Conservation (phyloP, 106 monocot species). For the Acorus calamus region DNA sequence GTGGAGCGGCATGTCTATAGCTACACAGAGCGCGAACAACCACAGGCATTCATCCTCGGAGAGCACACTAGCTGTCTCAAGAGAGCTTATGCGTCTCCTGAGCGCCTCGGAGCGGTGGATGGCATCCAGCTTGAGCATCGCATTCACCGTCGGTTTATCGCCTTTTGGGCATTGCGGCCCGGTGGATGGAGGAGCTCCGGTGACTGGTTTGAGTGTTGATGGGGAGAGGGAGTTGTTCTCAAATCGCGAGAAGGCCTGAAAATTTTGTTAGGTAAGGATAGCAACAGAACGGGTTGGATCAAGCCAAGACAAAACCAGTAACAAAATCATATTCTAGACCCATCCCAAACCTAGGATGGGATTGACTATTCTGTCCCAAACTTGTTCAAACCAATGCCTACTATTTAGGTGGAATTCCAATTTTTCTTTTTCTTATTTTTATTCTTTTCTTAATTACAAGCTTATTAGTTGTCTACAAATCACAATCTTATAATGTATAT, state of each 20-base stretch:
- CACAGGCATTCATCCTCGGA: slow-evolving; percentile 59
- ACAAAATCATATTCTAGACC: not conserved
- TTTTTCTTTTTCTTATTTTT: too few species aligned
- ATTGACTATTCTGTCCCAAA: too few species aligned
- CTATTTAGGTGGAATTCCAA: too few species aligned
- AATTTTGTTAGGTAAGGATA: not conserved
- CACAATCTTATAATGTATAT: too few species aligned
- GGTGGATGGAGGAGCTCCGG: not conserved
- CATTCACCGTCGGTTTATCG: slow-evolving; percentile 27
- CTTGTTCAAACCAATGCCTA: too few species aligned
- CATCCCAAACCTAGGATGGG: too few species aligned
- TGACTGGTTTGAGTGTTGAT: not conserved
- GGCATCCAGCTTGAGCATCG: slow-evolving; percentile 34
- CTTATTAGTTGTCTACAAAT: too few species aligned
- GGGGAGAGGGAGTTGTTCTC: slow-evolving; percentile 13
- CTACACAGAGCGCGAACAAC: slow-evolving; percentile 66
- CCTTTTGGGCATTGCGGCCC: slow-evolving; percentile 10
- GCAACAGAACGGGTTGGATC: too few species aligned
- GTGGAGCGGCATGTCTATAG: slow-evolving; percentile 63
- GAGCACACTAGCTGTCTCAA: slow-evolving; percentile 29
- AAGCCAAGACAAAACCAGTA: not conserved
- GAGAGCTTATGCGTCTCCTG: slow-evolving; percentile 28
- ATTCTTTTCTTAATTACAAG: too few species aligned
- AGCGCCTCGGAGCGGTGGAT: slow-evolving; percentile 50
- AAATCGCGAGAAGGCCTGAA: slow-evolving; percentile 12